Evolutionary conservation across 768 basidiomycete genomes (phyloP).

Genomic region (Tulasnella sp.): DNA sequence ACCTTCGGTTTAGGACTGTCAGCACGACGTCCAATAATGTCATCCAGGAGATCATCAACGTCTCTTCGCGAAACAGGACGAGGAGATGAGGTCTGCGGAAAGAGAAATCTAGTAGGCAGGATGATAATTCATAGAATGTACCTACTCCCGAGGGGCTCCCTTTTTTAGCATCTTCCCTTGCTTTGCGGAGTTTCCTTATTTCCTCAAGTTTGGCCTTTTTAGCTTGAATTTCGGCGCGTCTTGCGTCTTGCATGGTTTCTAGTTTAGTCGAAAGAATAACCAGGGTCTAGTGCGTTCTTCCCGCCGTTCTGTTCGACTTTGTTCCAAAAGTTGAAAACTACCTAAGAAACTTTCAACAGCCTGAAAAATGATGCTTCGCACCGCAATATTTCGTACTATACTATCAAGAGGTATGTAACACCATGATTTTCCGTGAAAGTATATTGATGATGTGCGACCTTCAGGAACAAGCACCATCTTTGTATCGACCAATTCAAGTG

Average conservation of each 20-base stretch:
- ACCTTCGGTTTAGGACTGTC: slow-evolving; percentile 57
- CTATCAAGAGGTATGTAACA: no score
- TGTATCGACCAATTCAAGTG: no score
- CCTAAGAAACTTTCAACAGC: neutral
- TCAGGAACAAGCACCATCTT: no score
- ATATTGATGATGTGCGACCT: no score
- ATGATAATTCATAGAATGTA: neutral
- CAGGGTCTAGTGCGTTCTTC: neutral
- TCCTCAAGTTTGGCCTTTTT: slow-evolving; percentile 82
- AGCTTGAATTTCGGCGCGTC: slow-evolving; percentile 79
- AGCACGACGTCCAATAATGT: slow-evolving; percentile 53
- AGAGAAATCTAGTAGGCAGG: no score
- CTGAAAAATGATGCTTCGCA: no score
- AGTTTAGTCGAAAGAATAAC: neutral
- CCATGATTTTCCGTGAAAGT: no score
- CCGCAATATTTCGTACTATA: no score
- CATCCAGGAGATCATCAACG: slow-evolving; percentile 35
- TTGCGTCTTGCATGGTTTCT: slow-evolving; percentile 43
- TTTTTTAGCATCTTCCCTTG: slow-evolving; percentile 40
- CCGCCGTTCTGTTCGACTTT: neutral
- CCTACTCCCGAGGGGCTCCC: neutral
- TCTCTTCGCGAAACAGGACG: slow-evolving; percentile 16
- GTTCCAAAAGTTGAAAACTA: neutral
- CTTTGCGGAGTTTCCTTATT: slow-evolving; percentile 62
- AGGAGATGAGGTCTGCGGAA: slow-evolving; percentile 1